phyloP scores from a whole-genome alignment of 1,284 basidiomycete genomes.

The Pseudozyma pruni region DNA sequence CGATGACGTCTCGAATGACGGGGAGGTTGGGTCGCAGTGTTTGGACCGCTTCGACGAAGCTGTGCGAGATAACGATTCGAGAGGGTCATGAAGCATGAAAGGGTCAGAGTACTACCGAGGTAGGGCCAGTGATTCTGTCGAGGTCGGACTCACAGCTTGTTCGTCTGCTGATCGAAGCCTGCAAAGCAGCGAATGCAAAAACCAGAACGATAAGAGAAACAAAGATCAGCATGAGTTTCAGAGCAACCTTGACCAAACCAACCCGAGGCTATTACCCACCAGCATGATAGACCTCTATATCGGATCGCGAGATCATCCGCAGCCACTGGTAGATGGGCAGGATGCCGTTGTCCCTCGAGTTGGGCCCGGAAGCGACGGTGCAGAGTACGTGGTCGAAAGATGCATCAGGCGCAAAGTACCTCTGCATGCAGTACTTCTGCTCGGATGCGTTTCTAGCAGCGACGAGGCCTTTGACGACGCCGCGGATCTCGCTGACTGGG shows the following conservation, averaged over 20 bases:
- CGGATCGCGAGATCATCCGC: slow-evolving; percentile 54
- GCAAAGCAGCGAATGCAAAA: not conserved
- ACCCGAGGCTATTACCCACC: slow-evolving; percentile 42
- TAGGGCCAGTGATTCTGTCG: too few relatives aligned
- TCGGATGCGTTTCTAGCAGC: slow-evolving; percentile 56
- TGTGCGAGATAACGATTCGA: slow-evolving; percentile 1
- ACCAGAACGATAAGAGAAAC: not conserved
- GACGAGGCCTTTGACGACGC: slow-evolving; percentile 63
- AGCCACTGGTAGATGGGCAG: slow-evolving; percentile 66
- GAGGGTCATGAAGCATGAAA: too few relatives aligned
- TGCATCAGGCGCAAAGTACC: slow-evolving; percentile 60
- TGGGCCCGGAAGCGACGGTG: slow-evolving; percentile 50
- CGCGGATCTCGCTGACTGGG: slow-evolving; percentile 56
- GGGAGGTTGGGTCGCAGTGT: slow-evolving; percentile 52
- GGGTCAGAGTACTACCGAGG: too few relatives aligned
- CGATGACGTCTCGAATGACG: slow-evolving; percentile 28
- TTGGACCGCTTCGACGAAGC: slow-evolving; percentile 62
- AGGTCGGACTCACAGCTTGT: slow-evolving; percentile 14
- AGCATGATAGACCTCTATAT: slow-evolving; percentile 56
- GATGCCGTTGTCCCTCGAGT: slow-evolving; percentile 60
- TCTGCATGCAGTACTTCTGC: slow-evolving; percentile 57
- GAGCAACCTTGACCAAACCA: not conserved
- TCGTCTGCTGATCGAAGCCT: slow-evolving; percentile 30
- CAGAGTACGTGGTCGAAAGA: slow-evolving; percentile 65
- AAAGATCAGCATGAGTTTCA: not conserved